These are phyloP conservation scores for Nothophaeocryptopus gaeumannii DNA, from an alignment of 2,329 filamentous ascomycete genomes.

Conservation along the genomic window DNA sequence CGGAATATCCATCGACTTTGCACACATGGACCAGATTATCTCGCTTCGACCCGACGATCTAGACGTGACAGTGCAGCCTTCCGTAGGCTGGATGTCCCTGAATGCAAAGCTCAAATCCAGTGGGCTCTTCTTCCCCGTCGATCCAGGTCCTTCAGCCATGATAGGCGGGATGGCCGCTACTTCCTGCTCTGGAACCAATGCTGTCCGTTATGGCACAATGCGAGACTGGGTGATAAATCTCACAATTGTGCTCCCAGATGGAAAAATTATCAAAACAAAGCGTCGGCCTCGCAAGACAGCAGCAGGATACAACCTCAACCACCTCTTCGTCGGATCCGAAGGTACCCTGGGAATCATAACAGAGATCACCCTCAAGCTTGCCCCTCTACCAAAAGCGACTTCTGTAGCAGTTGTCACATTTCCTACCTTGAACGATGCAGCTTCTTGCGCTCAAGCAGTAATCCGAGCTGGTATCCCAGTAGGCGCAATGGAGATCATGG, in stretches of 20 bases:
- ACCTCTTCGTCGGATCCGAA: conserved; percentile 75
- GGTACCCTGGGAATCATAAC: conserved; percentile 78
- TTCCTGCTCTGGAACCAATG: conserved; percentile 66
- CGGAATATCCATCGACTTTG: conserved; percentile 85
- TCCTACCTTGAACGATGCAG: conserved; percentile 71
- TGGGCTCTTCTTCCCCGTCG: conserved; percentile 86
- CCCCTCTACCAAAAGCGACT: conserved; percentile 69
- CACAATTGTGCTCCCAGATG: conserved; percentile 75
- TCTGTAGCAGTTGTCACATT: conserved; percentile 80
- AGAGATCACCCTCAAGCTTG: conserved; percentile 75
- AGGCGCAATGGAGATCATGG: conserved; percentile 81
- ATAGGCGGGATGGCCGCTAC: conserved; percentile 82
- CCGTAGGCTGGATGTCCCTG: conserved; percentile 82
- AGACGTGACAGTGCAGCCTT: conserved; percentile 88
- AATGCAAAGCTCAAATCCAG: conserved; percentile 70
- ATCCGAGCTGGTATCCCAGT: conserved; percentile 71
- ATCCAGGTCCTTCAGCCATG: conserved; percentile 72
- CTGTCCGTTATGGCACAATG: conserved; percentile 76
- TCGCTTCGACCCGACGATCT: conserved; percentile 80
- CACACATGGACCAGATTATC: conserved; percentile 78
- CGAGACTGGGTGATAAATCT: conserved; percentile 83
- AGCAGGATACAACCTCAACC: conserved; percentile 78
- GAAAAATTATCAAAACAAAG: conserved; percentile 73
- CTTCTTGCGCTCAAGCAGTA: conserved; percentile 69
- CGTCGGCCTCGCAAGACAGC: conserved; percentile 73